Base-by-base conservation (phyloP, 1,284 basidiomycete species). In the Ustilago tritici region DNA sequence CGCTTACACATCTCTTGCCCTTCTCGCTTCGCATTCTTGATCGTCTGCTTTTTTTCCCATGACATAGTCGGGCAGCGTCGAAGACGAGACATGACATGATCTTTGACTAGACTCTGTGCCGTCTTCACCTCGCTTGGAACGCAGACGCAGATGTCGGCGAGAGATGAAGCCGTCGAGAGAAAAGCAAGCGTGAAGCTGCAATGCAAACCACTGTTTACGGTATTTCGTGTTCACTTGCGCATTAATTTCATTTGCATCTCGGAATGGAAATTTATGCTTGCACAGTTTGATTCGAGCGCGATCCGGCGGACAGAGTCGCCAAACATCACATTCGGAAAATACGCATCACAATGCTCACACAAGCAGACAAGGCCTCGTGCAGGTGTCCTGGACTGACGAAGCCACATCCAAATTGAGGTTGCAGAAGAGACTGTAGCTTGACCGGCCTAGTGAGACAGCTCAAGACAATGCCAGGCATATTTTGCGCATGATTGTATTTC, bases 1-100 rank as follows among this genome's bases (percentile, higher is more conserved):
- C 63, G 68, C 63, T 65, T 70, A 56, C 36, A 54, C 34, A 54
- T 35, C 15, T 54, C 53, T 52, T 35, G 23, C 14, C 34, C 35
- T 17, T 36, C 53, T 28, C 53, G 35, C 35, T 10, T 12, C 14
- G 23, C 23, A 6, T 50, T 50, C 28, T 15, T 40, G 11, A 4
- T 40, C 11, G 38, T 15, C 15, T 15, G 28, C 28, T 11, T 31
- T 50, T 50, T 50, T 43, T 38, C 55, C 23, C 55, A 38, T 56
- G 55, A 50, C 49, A 28, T 50, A 23, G 31, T 31, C 49, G 12
- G 23, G 5, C 49, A 31, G 49, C 49, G 14, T 50, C 49, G 12
- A 31, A 2, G 41, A 38, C 2, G 35, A 61, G 50, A 53, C 50
- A 54, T 61, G 59, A 40, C 49, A 19, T 59, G 57, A 59, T 59